phyloP scores from a whole-genome alignment of 306 rosid species.

The Ammopiptanthus mongolicus region DNA sequence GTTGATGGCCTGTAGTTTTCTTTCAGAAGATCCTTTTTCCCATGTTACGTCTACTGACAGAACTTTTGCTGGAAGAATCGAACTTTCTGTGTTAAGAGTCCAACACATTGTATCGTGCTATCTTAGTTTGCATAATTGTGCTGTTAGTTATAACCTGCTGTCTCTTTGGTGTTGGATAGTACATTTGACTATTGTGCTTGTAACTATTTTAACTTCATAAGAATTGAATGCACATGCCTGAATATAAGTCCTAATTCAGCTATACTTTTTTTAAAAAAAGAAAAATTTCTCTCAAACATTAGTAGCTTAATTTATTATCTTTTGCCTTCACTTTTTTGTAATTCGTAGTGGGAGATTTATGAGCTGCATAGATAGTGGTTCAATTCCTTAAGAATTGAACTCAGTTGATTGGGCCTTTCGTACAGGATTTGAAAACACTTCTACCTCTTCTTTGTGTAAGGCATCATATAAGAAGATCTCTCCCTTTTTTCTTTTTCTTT shows the following conservation, averaged over 20 bases:
- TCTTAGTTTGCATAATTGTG: slow-evolving; percentile 3
- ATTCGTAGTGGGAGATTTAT: background rate
- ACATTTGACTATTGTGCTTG: background rate
- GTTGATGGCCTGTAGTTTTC: background rate
- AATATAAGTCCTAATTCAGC: background rate
- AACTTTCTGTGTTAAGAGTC: background rate
- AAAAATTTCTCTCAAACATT: background rate
- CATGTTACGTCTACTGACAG: background rate
- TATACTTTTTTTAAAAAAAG: background rate
- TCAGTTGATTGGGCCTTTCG: slow-evolving; percentile 7
- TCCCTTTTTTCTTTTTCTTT: background rate
- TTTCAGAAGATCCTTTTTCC: background rate
- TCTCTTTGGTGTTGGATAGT: slow-evolving; percentile 9
- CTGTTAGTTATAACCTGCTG: background rate
- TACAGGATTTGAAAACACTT: slow-evolving; percentile 5
- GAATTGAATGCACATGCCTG: background rate
- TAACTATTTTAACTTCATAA: background rate
- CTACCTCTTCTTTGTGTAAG: background rate
- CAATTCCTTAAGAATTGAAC: background rate
- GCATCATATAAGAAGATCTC: background rate
- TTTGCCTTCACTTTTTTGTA: background rate
- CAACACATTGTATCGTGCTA: background rate
- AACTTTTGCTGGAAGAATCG: background rate
- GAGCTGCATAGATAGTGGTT: background rate
- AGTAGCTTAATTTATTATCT: background rate